phyloP scores from a whole-genome alignment of 1,284 basidiomycete genomes.

The Vanrija humicola region DNA sequence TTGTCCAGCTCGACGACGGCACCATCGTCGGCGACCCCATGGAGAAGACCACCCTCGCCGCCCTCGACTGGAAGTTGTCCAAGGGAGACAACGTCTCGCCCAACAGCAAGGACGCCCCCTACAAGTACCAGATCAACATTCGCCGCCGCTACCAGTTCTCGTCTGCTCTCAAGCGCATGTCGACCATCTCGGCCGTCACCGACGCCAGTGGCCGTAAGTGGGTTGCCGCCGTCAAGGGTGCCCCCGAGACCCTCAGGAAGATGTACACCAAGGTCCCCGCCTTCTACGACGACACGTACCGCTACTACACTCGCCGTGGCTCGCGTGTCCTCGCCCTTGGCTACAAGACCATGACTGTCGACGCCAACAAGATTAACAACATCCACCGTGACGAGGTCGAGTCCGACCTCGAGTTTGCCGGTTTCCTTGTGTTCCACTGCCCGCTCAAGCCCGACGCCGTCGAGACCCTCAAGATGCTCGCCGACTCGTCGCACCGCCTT shows the following conservation, averaged over 20 bases:
- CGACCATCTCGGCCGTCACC: slow-evolving; percentile 71
- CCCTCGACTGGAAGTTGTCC: slow-evolving; percentile 81
- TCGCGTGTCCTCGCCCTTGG: slow-evolving; percentile 87
- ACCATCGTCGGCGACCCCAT: slow-evolving; percentile 95
- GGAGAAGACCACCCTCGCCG: slow-evolving; percentile 94
- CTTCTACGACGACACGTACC: slow-evolving; percentile 86
- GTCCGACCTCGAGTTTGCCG: slow-evolving; percentile 69
- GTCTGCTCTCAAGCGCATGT: slow-evolving; percentile 92
- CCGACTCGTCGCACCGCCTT: slow-evolving; percentile 93
- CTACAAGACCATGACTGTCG: slow-evolving; percentile 69
- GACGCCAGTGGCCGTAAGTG: slow-evolving; percentile 41
- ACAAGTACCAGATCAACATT: slow-evolving; percentile 65
- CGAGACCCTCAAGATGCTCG: slow-evolving; percentile 81
- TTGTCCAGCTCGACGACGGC: slow-evolving; percentile 85
- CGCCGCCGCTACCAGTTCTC: slow-evolving; percentile 93
- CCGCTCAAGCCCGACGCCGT: slow-evolving; percentile 91
- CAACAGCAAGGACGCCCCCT: slow-evolving; percentile 54
- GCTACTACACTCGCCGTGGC: slow-evolving; percentile 84
- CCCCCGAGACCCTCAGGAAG: slow-evolving; percentile 84
- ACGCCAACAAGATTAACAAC: slow-evolving; percentile 77
- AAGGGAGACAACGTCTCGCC: slow-evolving; percentile 72
- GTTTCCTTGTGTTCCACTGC: slow-evolving; percentile 95
- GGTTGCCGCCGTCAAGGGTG: slow-evolving; percentile 76
- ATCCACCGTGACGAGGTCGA: slow-evolving; percentile 74
- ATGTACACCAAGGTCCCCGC: slow-evolving; percentile 74